Percentiles rank a stretch among this genome's conserved stretches.
These are phyloP conservation scores for Ogataea nitratoaversa DNA, from an alignment of 805 yeast species.

Conservation along the genomic window DNA sequence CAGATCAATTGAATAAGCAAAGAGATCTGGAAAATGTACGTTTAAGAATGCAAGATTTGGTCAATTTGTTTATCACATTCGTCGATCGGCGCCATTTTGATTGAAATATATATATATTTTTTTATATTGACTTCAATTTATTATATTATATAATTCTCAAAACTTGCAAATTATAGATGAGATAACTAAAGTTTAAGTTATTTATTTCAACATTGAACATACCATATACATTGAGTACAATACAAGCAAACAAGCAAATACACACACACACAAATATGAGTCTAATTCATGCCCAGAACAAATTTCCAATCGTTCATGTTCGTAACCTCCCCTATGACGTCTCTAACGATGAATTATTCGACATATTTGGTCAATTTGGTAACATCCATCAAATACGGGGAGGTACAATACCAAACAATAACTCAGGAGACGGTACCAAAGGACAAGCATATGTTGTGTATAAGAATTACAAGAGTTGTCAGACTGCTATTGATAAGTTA, in stretches of 20 bases:
- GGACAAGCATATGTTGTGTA: conserved; percentile 57
- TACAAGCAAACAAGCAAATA: too few species aligned
- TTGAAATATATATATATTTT: too few species aligned
- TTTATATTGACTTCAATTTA: not conserved
- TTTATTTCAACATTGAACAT: too few species aligned
- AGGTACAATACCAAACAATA: conserved; percentile 31
- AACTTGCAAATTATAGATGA: not conserved
- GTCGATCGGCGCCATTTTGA: too few species aligned
- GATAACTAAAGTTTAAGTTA: not conserved
- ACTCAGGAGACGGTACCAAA: conserved; percentile 27
- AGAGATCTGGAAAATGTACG: too few species aligned
- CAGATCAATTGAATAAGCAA: too few species aligned
- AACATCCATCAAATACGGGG: conserved; percentile 50
- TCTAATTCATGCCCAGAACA: conserved; percentile 7
- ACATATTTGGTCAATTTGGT: conserved; percentile 52
- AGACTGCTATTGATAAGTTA: conserved; percentile 48
- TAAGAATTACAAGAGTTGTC: conserved; percentile 43
- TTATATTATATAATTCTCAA: not conserved
- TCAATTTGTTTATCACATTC: not conserved
- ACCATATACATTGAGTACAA: too few species aligned
- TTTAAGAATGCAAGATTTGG: too few species aligned
- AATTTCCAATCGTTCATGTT: conserved; percentile 40
- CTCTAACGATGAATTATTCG: conserved; percentile 42
- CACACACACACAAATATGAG: too few species aligned
- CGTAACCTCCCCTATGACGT: conserved; percentile 56